These are phyloP conservation scores for Ophiostoma fasciatum DNA, from an alignment of 2,329 filamentous ascomycete species.

Conservation along the genomic window DNA sequence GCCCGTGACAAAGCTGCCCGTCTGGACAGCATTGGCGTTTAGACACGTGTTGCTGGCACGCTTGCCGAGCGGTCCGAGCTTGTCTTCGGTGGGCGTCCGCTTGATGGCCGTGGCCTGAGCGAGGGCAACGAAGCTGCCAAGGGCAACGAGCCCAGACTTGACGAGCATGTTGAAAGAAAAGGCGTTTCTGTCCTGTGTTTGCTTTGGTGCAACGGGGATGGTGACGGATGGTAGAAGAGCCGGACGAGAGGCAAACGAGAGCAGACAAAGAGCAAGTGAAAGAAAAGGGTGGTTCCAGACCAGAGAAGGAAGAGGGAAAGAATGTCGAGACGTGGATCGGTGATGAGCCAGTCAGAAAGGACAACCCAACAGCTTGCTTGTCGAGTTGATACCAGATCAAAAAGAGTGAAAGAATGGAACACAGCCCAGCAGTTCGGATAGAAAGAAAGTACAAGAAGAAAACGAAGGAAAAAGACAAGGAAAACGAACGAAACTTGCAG, in stretches of 20 bases:
- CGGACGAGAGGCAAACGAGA: conserved; percentile 1
- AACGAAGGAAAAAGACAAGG: conserved; percentile 12
- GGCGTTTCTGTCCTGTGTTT: background rate
- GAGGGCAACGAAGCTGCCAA: conserved; percentile 31
- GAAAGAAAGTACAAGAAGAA: conserved; percentile 21
- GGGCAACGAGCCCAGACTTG: conserved; percentile 32
- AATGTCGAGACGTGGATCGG: no score
- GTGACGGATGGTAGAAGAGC: conserved; percentile 11
- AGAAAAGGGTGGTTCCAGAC: conserved; percentile 35
- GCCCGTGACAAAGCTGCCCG: conserved; percentile 33
- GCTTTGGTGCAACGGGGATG: conserved; percentile 1
- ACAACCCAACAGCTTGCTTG: conserved; percentile 13
- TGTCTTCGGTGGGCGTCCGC: conserved; percentile 28
- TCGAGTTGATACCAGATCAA: conserved; percentile 19
- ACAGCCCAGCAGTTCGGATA: conserved; percentile 26
- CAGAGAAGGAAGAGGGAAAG: conserved; percentile 17
- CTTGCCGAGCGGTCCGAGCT: background rate
- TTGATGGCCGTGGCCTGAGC: conserved; percentile 29
- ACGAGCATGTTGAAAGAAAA: conserved; percentile 32
- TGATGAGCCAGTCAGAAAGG: conserved; percentile 4
- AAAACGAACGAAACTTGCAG: conserved; percentile 10
- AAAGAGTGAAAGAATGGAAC: conserved; percentile 34
- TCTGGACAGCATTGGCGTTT: conserved; percentile 29
- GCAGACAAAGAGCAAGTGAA: conserved; percentile 4
- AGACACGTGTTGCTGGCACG: conserved; percentile 19